Evolutionary conservation across 1,284 basidiomycete species (phyloP).

Genomic region (Lentinula novae-zelandiae): DNA sequence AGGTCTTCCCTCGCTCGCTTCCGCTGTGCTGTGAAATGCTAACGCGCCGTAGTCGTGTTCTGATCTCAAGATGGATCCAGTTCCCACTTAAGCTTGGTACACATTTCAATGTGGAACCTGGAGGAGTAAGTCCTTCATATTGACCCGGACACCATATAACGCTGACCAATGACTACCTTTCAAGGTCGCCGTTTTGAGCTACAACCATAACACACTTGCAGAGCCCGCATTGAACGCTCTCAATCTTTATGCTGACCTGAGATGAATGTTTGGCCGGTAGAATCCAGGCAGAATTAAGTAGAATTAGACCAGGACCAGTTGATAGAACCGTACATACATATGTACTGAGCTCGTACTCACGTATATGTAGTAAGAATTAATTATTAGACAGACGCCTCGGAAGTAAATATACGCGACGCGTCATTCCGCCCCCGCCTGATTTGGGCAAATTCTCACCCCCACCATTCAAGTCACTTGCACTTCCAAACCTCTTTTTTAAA

Average conservation of each 20-base stretch:
- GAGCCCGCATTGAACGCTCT: constrained; percentile 74
- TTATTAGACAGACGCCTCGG: neutral
- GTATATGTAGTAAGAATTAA: no score
- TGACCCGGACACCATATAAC: neutral
- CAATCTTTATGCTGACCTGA: constrained; percentile 59
- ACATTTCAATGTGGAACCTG: constrained; percentile 78
- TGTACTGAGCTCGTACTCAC: neutral
- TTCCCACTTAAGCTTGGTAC: constrained; percentile 64
- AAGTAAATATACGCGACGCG: neutral
- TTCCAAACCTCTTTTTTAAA: constrained; percentile 17
- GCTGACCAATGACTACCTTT: constrained; percentile 10
- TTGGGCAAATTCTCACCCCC: neutral
- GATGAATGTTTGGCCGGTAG: constrained; percentile 20
- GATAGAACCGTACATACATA: neutral
- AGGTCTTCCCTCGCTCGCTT: neutral
- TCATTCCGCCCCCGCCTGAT: neutral
- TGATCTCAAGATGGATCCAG: constrained; percentile 79
- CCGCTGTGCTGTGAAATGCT: neutral
- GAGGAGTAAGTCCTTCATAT: constrained; percentile 52
- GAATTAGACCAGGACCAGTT: constrained; percentile 1
- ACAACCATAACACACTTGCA: constrained; percentile 73
- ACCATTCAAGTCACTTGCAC: neutral
- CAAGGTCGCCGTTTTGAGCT: constrained; percentile 67
- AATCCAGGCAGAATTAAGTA: neutral
- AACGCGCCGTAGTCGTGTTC: constrained; percentile 50